phyloP scores from a whole-genome alignment of 2,329 filamentous ascomycete genomes.

The Aspergillus nomiae region DNA sequence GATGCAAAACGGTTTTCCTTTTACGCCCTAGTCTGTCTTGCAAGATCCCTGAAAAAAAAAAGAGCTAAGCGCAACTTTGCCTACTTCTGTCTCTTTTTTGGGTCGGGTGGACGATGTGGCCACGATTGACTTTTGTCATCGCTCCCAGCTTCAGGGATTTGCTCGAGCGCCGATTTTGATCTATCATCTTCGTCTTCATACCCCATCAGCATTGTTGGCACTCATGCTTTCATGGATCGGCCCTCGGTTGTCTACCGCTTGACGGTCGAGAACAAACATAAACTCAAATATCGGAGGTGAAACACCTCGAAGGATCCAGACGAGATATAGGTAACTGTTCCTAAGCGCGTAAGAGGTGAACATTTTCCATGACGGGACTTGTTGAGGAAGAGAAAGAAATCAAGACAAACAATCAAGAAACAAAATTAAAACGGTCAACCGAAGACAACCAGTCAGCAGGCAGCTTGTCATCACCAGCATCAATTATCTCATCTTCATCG shows the following conservation, averaged over 20 bases:
- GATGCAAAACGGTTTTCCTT: conserved; percentile 19
- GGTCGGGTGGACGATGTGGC: conserved; percentile 10
- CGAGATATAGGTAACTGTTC: not conserved
- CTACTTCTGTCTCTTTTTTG: conserved; percentile 12
- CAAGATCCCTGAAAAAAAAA: conserved; percentile 1
- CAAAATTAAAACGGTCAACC: not conserved
- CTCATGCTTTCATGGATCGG: not conserved
- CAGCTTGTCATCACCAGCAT: not conserved
- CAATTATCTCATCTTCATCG: not conserved
- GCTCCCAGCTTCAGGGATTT: not conserved
- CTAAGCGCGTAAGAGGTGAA: not conserved
- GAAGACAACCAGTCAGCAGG: not conserved
- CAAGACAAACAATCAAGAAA: not conserved
- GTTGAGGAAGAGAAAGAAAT: not conserved
- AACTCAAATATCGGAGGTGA: not conserved
- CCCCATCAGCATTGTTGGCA: not conserved
- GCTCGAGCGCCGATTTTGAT: conserved; percentile 20
- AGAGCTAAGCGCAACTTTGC: not conserved
- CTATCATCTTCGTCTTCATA: conserved; percentile 13
- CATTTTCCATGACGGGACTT: not conserved
- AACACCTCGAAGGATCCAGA: not conserved
- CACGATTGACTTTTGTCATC: conserved; percentile 1
- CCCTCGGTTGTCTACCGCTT: not conserved
- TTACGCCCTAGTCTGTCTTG: conserved; percentile 9
- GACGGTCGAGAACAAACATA: not conserved